Conservation (phyloP, 176 grass and related monocot genomes). For the Pharus latifolius region DNA sequence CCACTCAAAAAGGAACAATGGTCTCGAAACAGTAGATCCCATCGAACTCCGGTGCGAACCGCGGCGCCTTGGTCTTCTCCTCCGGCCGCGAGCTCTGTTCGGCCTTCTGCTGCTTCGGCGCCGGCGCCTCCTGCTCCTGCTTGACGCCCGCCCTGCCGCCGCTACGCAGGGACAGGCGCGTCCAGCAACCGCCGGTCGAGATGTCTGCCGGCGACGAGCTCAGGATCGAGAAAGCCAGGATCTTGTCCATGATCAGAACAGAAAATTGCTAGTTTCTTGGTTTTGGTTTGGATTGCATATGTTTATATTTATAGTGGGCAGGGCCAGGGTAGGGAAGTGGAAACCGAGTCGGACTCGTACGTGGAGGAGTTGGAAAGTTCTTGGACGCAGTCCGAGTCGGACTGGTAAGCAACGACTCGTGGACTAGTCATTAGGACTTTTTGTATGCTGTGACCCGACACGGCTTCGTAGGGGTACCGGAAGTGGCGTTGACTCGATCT, state of each 20-base stretch:
- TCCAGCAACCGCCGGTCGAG: not conserved
- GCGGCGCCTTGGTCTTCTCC: not conserved
- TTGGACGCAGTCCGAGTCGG: too few relatives aligned
- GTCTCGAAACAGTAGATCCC: slow-evolving; percentile 59
- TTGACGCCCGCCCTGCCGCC: not conserved
- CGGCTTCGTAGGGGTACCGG: too few relatives aligned
- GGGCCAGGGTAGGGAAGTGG: too few relatives aligned
- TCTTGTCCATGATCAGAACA: slow-evolving; percentile 38
- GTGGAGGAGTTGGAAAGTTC: too few relatives aligned
- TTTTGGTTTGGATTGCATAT: not conserved
- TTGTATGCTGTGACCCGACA: too few relatives aligned
- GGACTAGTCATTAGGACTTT: too few relatives aligned
- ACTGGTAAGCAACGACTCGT: too few relatives aligned
- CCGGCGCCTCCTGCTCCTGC: not conserved
- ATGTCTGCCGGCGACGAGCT: slow-evolving; percentile 47
- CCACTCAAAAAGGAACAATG: slow-evolving; percentile 23
- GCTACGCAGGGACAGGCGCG: not conserved
- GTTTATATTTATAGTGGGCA: too few relatives aligned
- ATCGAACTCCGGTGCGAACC: slow-evolving; percentile 67
- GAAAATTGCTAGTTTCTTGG: not conserved
- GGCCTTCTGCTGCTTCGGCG: not conserved
- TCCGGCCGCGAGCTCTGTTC: not conserved
- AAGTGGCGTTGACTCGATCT: too few relatives aligned
- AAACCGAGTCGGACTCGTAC: too few relatives aligned
- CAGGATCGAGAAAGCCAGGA: slow-evolving; percentile 59